Conservation (phyloP, 345 rosid species). For the Arabis alpina region DNA sequence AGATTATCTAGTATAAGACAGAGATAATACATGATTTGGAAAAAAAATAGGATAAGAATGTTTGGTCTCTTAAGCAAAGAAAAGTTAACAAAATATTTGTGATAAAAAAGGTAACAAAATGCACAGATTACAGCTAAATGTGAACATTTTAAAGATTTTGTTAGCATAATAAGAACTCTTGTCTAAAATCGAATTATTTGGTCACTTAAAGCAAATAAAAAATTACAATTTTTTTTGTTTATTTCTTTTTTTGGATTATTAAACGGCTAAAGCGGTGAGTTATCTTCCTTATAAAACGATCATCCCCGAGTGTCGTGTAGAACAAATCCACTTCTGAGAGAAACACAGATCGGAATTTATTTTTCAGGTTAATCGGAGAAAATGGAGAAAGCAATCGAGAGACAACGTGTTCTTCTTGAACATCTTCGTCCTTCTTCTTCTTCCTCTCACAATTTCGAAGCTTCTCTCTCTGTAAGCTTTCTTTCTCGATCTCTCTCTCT, state of each 20-base stretch:
- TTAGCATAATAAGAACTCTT: too few relatives aligned
- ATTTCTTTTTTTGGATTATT: conserved; percentile 15
- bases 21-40: too few relatives aligned
- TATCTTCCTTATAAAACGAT: conserved; percentile 31
- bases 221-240: background rate
- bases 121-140: too few relatives aligned
- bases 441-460: conserved; percentile 48
- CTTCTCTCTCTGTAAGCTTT: conserved; percentile 70
- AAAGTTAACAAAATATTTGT: background rate
- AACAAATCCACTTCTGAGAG: conserved; percentile 23
- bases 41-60: background rate
- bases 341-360: conserved; percentile 8
- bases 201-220: conserved; percentile 2
- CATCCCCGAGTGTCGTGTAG: conserved; percentile 12
- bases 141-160: too few relatives aligned
- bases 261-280: conserved; percentile 23
- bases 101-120: too few relatives aligned
- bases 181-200: too few relatives aligned
- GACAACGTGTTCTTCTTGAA: conserved; percentile 83
- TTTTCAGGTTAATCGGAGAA: background rate
- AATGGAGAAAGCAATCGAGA: conserved; percentile 91
- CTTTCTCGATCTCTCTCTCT: background rate
- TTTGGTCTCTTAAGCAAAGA: conserved; percentile 1
- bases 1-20: too few relatives aligned
- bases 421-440: conserved; percentile 80